Conservation (phyloP, 2,329 filamentous ascomycete genomes). For the Aspergillus phoenicis region DNA sequence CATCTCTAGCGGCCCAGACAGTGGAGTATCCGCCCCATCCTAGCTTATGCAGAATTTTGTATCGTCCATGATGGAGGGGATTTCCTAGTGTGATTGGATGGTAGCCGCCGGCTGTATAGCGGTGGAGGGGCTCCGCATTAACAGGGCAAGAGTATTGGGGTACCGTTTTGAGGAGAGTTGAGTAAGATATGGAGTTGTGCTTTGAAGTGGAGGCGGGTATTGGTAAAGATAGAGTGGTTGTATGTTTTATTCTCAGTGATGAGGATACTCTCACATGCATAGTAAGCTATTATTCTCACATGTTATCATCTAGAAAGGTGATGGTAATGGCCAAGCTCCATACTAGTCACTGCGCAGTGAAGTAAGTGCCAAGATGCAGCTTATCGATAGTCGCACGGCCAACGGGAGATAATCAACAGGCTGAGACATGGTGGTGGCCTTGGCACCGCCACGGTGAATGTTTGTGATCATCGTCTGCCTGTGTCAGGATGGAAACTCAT, state of each 20-base stretch:
- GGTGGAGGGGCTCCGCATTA: conserved; percentile 10
- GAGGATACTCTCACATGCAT: no score
- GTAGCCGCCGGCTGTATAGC: conserved; percentile 31
- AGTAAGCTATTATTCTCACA: no score
- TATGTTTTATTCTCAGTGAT: no score
- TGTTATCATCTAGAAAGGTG: no score
- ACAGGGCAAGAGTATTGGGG: not conserved
- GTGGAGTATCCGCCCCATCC: conserved; percentile 41
- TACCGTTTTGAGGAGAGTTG: not conserved
- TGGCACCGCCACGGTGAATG: not conserved
- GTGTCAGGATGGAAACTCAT: not conserved
- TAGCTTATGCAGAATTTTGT: conserved; percentile 43
- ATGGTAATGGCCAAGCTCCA: no score
- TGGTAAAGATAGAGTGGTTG: no score
- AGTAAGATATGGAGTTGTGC: not conserved
- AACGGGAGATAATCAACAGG: conserved; percentile 23
- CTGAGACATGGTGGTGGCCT: conserved; percentile 4
- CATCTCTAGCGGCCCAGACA: conserved; percentile 40
- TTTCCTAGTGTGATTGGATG: conserved; percentile 39
- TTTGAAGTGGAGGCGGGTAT: no score
- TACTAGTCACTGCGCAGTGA: no score
- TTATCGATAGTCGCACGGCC: conserved; percentile 46
- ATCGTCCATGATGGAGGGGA: conserved; percentile 32
- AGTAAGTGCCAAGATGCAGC: conserved; percentile 26
- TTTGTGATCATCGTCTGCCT: not conserved